Evolutionary conservation across 371 early-diverging fungal species (phyloP).

Genomic region (Batkoa obscura): DNA sequence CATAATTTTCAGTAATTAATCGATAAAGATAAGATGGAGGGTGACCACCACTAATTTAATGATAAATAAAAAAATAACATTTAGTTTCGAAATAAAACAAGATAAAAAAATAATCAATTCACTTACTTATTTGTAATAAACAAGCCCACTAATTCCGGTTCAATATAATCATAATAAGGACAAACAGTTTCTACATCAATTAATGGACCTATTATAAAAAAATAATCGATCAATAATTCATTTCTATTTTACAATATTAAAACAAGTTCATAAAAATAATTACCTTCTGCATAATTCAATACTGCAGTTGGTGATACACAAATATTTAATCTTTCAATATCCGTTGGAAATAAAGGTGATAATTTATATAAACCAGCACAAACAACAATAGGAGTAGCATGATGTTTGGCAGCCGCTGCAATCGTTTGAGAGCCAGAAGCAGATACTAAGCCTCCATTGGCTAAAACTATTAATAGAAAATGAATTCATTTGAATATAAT

Average conservation of each 20-base stretch:
- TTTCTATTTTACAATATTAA: background rate
- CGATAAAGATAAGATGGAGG: constrained; percentile 59
- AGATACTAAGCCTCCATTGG: constrained; percentile 83
- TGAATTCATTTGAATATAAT: background rate
- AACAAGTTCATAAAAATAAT: background rate
- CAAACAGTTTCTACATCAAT: constrained; percentile 64
- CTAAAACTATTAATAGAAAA: constrained; percentile 35
- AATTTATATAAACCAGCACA: constrained; percentile 69
- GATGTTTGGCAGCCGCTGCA: constrained; percentile 81
- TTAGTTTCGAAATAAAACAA: background rate
- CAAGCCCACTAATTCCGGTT: constrained; percentile 66
- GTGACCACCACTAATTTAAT: constrained; percentile 31
- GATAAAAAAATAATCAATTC: background rate
- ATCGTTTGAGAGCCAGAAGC: constrained; percentile 60
- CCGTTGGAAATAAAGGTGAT: constrained; percentile 73
- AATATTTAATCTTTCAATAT: constrained; percentile 62
- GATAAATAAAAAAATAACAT: background rate
- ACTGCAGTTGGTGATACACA: constrained; percentile 59
- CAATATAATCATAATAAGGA: constrained; percentile 79
- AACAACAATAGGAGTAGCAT: constrained; percentile 75
- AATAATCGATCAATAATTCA: background rate
- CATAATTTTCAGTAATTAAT: constrained; percentile 55
- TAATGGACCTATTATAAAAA: constrained; percentile 16
- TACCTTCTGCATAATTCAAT: constrained; percentile 51
- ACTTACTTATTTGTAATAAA: constrained; percentile 80